Evolutionary conservation across 2,329 filamentous ascomycete genomes (phyloP).

Genomic region (Aspergillus terreus): DNA sequence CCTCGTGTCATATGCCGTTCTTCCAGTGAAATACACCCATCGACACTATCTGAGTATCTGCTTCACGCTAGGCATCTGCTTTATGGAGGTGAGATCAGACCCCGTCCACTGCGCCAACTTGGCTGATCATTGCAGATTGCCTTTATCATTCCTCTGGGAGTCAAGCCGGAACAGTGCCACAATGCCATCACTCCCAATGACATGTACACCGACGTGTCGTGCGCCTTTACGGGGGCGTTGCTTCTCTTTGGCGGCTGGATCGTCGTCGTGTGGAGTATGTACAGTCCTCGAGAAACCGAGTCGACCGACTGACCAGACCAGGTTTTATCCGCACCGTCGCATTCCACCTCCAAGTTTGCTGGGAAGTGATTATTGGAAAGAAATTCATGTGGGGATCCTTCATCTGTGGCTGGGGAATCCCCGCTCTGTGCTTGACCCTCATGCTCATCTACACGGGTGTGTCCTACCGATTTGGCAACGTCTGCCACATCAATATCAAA

Average conservation of each 20-base stretch:
- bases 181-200: slow-evolving; percentile 90
- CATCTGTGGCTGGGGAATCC: slow-evolving; percentile 77
- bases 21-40: slow-evolving; percentile 85
- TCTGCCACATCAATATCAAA: slow-evolving; percentile 90
- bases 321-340: slow-evolving; percentile 85
- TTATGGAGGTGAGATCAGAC: slow-evolving; percentile 67
- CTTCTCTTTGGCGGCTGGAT: slow-evolving; percentile 82
- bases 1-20: slow-evolving; percentile 70
- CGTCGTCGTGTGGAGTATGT: slow-evolving; percentile 73
- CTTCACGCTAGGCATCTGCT: slow-evolving; percentile 67
- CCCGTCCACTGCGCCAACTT: not conserved
- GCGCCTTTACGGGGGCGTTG: slow-evolving; percentile 83
- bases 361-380: slow-evolving; percentile 84
- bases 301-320: slow-evolving; percentile 6
- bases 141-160: slow-evolving; percentile 82
- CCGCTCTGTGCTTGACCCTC: slow-evolving; percentile 68
- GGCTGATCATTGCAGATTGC: slow-evolving; percentile 59
- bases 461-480: slow-evolving; percentile 85
- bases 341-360: slow-evolving; percentile 95
- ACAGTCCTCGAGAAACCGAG: not conserved
- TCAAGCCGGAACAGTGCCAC: slow-evolving; percentile 75
- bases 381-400: slow-evolving; percentile 87
- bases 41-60: slow-evolving; percentile 92
- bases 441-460: slow-evolving; percentile 84
- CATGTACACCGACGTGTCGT: slow-evolving; percentile 77